Base-by-base conservation (phyloP, 495 filamentous ascomycete species). In the Penicillium manginii region DNA sequence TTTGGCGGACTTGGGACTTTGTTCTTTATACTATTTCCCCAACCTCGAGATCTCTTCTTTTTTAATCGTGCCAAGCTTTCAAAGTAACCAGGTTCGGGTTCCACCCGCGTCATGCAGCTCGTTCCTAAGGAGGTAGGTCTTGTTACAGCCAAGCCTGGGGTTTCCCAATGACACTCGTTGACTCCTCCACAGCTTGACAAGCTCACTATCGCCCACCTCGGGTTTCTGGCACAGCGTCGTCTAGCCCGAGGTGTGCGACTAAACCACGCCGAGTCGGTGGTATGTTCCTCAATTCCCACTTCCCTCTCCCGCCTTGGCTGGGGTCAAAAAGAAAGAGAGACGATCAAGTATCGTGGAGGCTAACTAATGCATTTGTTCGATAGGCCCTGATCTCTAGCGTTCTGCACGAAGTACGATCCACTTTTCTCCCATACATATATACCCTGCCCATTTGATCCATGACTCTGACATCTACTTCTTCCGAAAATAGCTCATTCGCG, bases 251-350 rank as follows among this genome's bases (percentile, higher is more conserved):
- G 94, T 51, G 84, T 97, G 29, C 88, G 85, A 61, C 77, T 98
- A 63, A 98, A 98, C 72, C 91, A 98, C 78, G 80, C 88, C 21
- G 94, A 98, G 78, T 91, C 94, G 51, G 88, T 84, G 49, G 92
- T 96, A 83, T 61, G 86, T 77, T 49, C 29, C 35, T 37, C 55
- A 42, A 22, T 2, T 22, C 3, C 23, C 23, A 0, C 23, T 26
- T 26, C 23, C 23, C 23, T 26, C 7, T 6, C 23, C 23, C 23
- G 23, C 23, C 23, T 26, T 6, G 4, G 23, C 23, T 6, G 2
- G 2, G 23, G 23, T 3, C 7, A 26, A 26, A 26, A 26, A 26
- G 7, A 23, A 23, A 4, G 2, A 2, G 23, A 23, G 7, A 5
- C 23, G 23, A 26, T 5, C 23, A 26, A 26, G 23, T 26, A 26